Conservation (phyloP, 2,329 filamentous ascomycete genomes). For the Teratosphaeria zuluensis region DNA sequence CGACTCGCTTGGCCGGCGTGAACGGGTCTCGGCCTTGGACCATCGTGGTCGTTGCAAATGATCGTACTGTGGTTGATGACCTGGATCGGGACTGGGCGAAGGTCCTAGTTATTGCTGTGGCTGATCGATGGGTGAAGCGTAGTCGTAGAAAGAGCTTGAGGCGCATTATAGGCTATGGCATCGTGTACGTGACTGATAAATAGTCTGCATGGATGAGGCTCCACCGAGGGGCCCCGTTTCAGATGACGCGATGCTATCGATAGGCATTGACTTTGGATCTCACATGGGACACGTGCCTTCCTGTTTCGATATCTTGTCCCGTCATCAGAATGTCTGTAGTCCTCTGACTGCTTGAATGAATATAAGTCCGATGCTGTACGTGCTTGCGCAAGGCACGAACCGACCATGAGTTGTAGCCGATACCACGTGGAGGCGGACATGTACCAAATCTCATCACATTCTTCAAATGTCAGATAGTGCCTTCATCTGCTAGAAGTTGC, state of each 20-base stretch:
- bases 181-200: neutral
- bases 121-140: neutral
- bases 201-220: neutral
- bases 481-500: neutral
- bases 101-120: neutral
- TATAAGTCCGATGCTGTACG: too few species aligned
- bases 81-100: neutral
- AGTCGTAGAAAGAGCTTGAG: neutral
- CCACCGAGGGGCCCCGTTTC: neutral
- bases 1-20: slow-evolving; percentile 46
- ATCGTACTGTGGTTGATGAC: neutral
- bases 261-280: neutral
- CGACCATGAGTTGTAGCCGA: neutral
- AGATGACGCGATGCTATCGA: neutral
- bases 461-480: neutral
- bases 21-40: neutral
- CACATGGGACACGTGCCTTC: neutral
- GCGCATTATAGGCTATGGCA: neutral
- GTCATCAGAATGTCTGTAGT: neutral
- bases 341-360: too few species aligned
- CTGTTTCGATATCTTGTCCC: neutral
- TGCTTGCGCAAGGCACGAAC: neutral
- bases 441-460: neutral
- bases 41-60: neutral
- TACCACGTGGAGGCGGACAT: neutral